phyloP scores from a whole-genome alignment of 2,329 filamentous ascomycete genomes.

The Botryotinia convoluta region DNA sequence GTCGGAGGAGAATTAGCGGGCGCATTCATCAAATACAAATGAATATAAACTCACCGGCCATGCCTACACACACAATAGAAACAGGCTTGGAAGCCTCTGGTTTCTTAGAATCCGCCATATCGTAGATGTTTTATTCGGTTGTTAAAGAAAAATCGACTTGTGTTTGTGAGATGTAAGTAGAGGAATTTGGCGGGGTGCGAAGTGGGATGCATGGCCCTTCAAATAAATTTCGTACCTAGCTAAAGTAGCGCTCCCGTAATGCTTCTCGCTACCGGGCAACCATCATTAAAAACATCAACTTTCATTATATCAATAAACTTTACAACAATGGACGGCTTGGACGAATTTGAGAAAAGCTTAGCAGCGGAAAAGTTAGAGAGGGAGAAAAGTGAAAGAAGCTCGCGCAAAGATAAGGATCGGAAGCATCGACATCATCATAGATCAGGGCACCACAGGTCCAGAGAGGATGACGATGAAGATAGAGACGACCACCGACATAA shows the following conservation, averaged over 20 bases:
- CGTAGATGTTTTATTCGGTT: constrained; percentile 5
- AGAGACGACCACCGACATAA: constrained; percentile 59
- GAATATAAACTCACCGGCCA: constrained; percentile 66
- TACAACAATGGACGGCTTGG: constrained; percentile 51
- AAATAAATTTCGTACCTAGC: constrained; percentile 24
- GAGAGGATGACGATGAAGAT: constrained; percentile 32
- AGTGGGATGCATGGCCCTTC: constrained; percentile 26
- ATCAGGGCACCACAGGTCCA: constrained; percentile 32
- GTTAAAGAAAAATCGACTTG: constrained; percentile 1
- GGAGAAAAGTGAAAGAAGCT: constrained; percentile 47
- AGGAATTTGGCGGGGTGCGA: constrained; percentile 30
- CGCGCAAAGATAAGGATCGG: constrained; percentile 44
- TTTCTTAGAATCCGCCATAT: constrained; percentile 43
- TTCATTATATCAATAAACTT: constrained; percentile 15
- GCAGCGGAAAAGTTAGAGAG: constrained; percentile 60
- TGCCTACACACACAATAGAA: constrained; percentile 90
- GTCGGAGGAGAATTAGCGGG: constrained; percentile 18
- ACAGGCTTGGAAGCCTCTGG: constrained; percentile 53
- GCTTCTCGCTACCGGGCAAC: constrained; percentile 14
- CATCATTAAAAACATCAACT: constrained; percentile 13
- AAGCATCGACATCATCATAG: constrained; percentile 39
- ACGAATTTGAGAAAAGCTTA: constrained; percentile 76
- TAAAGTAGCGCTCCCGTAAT: constrained; percentile 13
- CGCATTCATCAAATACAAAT: background rate
- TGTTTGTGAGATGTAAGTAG: constrained; percentile 5